Evolutionary conservation across 106 monocot genomes (phyloP), one percentile per base, ranked within the genome.

Genomic region (Dendrobium huoshanense): DNA sequence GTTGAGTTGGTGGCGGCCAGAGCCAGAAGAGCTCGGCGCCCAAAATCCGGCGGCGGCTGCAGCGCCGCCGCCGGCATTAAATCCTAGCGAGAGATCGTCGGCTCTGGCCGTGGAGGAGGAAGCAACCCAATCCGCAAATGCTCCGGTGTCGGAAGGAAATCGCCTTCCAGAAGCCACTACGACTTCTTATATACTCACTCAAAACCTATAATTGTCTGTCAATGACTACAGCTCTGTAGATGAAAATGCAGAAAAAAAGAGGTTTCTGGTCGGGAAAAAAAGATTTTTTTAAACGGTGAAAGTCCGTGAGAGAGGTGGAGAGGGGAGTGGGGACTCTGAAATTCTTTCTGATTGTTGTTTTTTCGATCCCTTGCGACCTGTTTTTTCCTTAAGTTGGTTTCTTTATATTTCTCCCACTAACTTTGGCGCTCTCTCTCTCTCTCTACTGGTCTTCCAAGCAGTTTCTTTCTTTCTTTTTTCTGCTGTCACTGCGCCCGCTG

Each of bases 81-180:
- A 48, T 29, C 72, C 70, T 2, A 49, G 49, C 3, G 42, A 72
- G 4, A 51, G 45, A 72, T 54, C 47, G 49, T 73, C 49, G 9
- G 40, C 45, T 31, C 75, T 65, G 9, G 59, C 77, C 80, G 80
- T 33, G 74, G 91, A 75, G 27, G 91, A 75, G 75, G 88, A 80
- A 17, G 90, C 85, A 43, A 86, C 88, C 91, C 91, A 91, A 78
- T 91, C 91, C 4, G 88, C 88, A 75, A 91, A 88, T 1, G 91
- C 91, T 56, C 91, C 91, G 49, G 82, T 82, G 78, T 91, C 91
- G 15, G 88, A 88, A 40, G 86, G 88, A 54, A 88, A 86, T 41
- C 91, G 78, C 84, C 84, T 81, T 75, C 84, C 86, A 67, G 91
- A 82, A 88, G 91, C 88, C 88, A 88, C 91, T 55, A 77, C 83